Percentiles rank a stretch among this genome's conserved stretches.
phyloP scores from a whole-genome alignment of 1,139 yeast species.

The Kluyveromyces sp. region DNA sequence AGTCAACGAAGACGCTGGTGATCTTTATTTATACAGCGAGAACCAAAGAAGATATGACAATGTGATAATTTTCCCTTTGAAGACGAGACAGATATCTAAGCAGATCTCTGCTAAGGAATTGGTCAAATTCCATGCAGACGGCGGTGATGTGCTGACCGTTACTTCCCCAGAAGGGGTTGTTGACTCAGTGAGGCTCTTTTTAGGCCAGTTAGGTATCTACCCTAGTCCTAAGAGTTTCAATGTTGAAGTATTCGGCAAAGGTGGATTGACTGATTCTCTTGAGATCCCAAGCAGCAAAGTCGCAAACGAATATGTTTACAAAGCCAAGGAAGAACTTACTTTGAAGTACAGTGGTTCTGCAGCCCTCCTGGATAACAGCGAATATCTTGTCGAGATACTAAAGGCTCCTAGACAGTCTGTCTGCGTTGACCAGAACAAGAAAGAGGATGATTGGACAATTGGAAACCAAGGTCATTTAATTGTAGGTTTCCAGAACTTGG shows the following conservation, averaged over 20 bases:
- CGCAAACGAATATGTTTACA: conserved; percentile 21
- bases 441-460: conserved; percentile 64
- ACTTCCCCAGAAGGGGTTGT: conserved; percentile 55
- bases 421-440: conserved; percentile 36
- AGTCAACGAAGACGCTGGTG: conserved; percentile 25
- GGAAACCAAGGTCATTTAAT: conserved; percentile 75
- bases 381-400: conserved; percentile 63
- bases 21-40: conserved; percentile 35
- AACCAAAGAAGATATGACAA: conserved; percentile 46
- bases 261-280: conserved; percentile 16
- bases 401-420: conserved; percentile 64
- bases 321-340: conserved; percentile 16
- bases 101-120: conserved; percentile 38
- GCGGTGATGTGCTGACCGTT: conserved; percentile 71
- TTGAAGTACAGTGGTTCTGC: conserved; percentile 42
- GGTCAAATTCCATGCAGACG: conserved; percentile 48
- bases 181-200: conserved; percentile 58
- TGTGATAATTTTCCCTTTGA: conserved; percentile 48
- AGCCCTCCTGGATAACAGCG: conserved; percentile 53
- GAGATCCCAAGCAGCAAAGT: conserved; percentile 18
- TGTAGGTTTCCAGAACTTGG: conserved; percentile 76
- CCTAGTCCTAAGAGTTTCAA: conserved; percentile 74
- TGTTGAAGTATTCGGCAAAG: conserved; percentile 60
- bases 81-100: conserved; percentile 38
- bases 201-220: conserved; percentile 74